Conservation (phyloP, 2,329 filamentous ascomycete species). For the Fusarium longipes region DNA sequence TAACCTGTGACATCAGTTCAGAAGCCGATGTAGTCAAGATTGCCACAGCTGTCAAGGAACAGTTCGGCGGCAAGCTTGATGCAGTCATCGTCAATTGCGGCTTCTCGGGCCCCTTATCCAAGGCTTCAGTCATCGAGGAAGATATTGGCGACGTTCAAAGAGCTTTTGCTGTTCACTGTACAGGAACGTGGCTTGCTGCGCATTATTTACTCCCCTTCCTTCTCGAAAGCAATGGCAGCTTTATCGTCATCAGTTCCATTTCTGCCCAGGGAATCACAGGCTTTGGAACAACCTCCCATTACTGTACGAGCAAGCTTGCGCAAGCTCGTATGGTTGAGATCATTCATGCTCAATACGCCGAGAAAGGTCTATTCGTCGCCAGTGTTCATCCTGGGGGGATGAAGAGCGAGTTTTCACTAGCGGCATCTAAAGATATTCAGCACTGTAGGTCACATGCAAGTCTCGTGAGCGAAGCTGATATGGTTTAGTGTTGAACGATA, state of each 20-base stretch:
- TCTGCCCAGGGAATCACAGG: not conserved
- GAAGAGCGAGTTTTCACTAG: conserved; percentile 7
- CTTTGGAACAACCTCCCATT: conserved; percentile 18
- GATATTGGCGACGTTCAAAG: conserved; percentile 4
- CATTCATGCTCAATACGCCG: not conserved
- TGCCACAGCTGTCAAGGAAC: not conserved
- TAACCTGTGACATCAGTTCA: not conserved
- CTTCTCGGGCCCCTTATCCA: not conserved
- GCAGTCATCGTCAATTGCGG: conserved; percentile 15
- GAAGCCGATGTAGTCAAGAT: not conserved
- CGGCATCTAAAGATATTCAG: conserved; percentile 1
- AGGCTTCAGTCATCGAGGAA: conserved; percentile 8
- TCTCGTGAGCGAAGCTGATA: too few relatives aligned
- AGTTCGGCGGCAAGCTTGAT: not conserved
- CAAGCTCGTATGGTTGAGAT: conserved; percentile 13
- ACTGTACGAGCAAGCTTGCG: conserved; percentile 13
- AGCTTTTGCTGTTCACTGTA: not conserved
- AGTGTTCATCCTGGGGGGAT: conserved; percentile 9
- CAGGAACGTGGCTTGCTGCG: conserved; percentile 13
- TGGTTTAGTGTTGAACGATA: not conserved
- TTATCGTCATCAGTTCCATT: conserved; percentile 8
- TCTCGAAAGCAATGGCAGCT: not conserved
- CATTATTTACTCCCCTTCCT: conserved; percentile 2
- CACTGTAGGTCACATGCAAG: not conserved
- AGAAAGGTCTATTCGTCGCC: not conserved